Base-by-base conservation (phyloP, 805 yeast species). In the Vanderwaltozyma polyspora region DNA sequence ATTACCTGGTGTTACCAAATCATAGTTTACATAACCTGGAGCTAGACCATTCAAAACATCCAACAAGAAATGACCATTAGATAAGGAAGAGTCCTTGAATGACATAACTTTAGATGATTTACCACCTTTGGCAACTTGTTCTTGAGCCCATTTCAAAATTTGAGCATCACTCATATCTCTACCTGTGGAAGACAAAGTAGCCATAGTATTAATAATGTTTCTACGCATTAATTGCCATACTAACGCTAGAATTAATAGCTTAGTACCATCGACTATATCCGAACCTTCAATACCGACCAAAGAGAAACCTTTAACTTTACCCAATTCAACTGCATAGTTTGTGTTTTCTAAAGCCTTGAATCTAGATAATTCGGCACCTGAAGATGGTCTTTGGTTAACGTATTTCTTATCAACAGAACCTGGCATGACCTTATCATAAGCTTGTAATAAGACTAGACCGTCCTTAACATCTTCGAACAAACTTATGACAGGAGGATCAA, bases 141-240 rank as follows among this genome's bases (percentile, higher is more conserved):
- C 76, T 55, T 86, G 87, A 22, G 96, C 97, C 98, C 98, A 91
- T 53, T 71, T 74, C 57, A 91, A 70, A 29, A 91, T 87, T 55
- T 91, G 96, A 23, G 74, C 39, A 63, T 91, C 98, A 15, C 83
- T 63, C 46, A 87, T 64, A 44, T 79, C 86, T 48, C 74, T 72
- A 42, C 93, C 93, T 37, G 75, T 73, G 38, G 76, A 65, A 5
- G 85, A 70, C 44, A 91, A 66, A 28, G 75, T 69, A 33, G 79
- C 70, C 53, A 91, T 70, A 2, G 98, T 91, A 46, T 77, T 72
- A 41, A 78, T 79, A 49, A 91, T 93, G 62, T 91, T 91, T 59
- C 95, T 75, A 59, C 98, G 77, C 98, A 91, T 91, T 53, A 91
- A 71, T 68, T 91, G 98, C 98, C 98, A 91, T 25, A 89, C 96